Evolutionary conservation across 108 stramenopile genomes (phyloP).

Genomic region (Cyclotella baltica): DNA sequence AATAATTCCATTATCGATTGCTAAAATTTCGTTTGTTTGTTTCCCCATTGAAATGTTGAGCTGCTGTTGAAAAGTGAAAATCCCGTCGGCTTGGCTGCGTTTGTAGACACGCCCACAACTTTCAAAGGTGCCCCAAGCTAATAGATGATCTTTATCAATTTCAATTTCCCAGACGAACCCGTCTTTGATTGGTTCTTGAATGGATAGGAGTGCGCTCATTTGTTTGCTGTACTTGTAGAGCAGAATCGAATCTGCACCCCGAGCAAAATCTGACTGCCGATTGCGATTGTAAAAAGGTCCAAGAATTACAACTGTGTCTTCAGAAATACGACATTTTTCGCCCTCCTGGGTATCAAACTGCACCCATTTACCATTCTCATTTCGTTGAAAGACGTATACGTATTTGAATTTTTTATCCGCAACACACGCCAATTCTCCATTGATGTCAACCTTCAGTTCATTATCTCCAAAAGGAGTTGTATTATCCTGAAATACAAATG

Average conservation of each 20-base stretch:
- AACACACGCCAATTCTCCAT: background rate
- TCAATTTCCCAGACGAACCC: background rate
- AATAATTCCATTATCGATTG: too few relatives aligned
- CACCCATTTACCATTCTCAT: background rate
- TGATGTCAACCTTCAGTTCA: background rate
- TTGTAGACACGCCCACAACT: background rate
- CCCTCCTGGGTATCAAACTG: background rate
- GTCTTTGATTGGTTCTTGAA: background rate
- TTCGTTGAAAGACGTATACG: background rate
- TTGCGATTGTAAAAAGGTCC: background rate
- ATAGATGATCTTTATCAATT: background rate
- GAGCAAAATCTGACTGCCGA: too few relatives aligned
- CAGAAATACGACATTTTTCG: background rate
- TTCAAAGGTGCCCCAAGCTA: background rate
- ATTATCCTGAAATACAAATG: background rate
- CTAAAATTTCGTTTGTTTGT: too few relatives aligned
- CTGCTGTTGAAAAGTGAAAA: background rate
- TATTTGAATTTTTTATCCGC: background rate
- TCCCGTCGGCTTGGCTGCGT: background rate
- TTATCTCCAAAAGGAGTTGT: background rate
- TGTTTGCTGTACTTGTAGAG: background rate
- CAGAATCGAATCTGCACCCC: too few relatives aligned
- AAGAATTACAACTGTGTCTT: background rate
- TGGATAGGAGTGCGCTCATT: background rate
- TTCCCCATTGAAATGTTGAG: background rate